Base-by-base conservation (phyloP, 208 protist genomes). In the Crithidia mellificae region DNA sequence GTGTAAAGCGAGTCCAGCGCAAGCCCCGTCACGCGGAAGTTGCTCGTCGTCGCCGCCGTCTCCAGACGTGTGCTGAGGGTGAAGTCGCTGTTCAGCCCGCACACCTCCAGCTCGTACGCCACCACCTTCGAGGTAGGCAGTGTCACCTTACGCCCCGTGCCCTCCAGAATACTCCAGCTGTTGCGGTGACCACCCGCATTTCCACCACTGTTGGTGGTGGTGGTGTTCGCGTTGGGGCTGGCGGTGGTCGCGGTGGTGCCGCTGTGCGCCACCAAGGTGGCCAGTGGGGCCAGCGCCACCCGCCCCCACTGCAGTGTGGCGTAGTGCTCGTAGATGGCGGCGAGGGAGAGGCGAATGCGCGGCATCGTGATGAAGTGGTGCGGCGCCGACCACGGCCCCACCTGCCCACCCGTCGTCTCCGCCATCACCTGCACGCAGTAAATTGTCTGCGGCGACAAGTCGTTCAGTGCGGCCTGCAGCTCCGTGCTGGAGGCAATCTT, bases 361-460 rank as follows among this genome's bases (percentile, higher is more conserved):
- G 84, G 78, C 74, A 87, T 87, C 24, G 88, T 93, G 20, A 90
- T 67, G 39, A 94, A 78, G 68, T 84, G 86, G 36, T 77, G 55
- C 51, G 87, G 70, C 59, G 66, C 57, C 54, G 85, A 90, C 92
- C 92, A 97, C 57, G 80, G 53, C 24, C 90, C 92, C n/a, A 91
- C 77, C 55, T 93, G 85, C 9, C 77, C 80, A 20, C 83, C 87
- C 8, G 88, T 81, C 12, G 87, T 93, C 68, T 93, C 90, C 38
- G 81, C 83, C 58, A 94, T 61, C 41, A 95, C 85, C 78, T 94
- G 82, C 25, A 95, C 80, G 50, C 64, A 83, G 79, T 94, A 96
- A 12, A 93, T 83, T n/a, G 63, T 66, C 63, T 76, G 70, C 29
- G 70, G 70, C 9, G 49, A 36, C 49, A 76, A 39, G 0, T 65